Evolutionary conservation across 129 eudicot genomes (phyloP), one percentile per base, ranked within the genome.

Genomic region (Flaveria trinervia): DNA sequence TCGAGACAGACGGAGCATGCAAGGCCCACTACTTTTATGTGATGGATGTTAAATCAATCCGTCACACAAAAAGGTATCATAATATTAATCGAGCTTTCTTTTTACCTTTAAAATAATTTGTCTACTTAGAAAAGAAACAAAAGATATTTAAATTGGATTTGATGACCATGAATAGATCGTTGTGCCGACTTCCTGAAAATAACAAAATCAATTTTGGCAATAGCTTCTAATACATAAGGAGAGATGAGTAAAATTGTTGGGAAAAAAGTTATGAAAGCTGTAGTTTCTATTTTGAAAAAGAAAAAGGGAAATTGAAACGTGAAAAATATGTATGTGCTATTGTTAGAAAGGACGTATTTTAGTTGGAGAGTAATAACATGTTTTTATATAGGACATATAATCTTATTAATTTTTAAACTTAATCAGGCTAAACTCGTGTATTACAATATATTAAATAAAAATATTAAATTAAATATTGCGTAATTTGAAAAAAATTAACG

Each of bases 11-110:
- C 28, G 76, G 17, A 52, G 4, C 4, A 36, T 9, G 25, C 30
- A 49, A 75, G 71, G 33, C 71, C 79, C 71, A 74, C 79, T 57
- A 36, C 28, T 43, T 16, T 20, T 45, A 14, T 44, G 49, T 46
- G 62, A 45, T 18, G 50, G 30, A 45, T 15, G 45, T 62, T 75
- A 45, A 49, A 26, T 61, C 68, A 57, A 51, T 11, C 56, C 39
- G 15, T 71, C 11, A 52, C 3, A 45, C 14, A 30, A n/a, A 50
- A 71, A 28, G 6, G 45, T 9, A 52, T 2, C 7, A 52, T 33
- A 33, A 36, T 36, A 36, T 5, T 36, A 52, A 52, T 28, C 6
- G 14, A 7, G 43, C 5, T 46, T 45, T 70, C 2, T 25, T 48
- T 23, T 23, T 45, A 45, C 64, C 9, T 48, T 48, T 50, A 15